These are phyloP conservation scores for Rachicladosporium sp. DNA, from an alignment of 2,329 filamentous ascomycete species.

Conservation along the genomic window DNA sequence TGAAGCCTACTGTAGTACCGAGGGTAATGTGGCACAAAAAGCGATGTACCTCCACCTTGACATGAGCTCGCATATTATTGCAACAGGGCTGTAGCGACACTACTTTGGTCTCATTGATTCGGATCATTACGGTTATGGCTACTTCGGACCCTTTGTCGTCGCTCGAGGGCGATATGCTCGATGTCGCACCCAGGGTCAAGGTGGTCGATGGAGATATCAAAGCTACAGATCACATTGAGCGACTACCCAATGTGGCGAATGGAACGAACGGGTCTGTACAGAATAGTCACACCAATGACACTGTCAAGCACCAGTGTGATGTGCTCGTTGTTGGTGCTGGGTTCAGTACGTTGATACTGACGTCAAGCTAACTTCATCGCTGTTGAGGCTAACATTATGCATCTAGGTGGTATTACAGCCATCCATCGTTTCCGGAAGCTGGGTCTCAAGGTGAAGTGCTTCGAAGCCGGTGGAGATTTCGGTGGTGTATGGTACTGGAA, in stretches of 20 bases:
- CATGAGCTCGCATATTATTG: too few relatives aligned
- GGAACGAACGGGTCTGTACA: neutral
- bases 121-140: neutral
- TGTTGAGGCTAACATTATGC: neutral
- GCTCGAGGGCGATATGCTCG: conserved; percentile 5
- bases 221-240: conserved; percentile 2
- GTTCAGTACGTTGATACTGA: conserved; percentile 12
- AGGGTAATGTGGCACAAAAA: too few relatives aligned
- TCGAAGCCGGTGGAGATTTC: conserved; percentile 24
- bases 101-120: too few relatives aligned
- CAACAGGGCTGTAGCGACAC: too few relatives aligned
- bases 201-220: conserved; percentile 1
- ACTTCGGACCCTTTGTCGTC: conserved; percentile 1
- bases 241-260: conserved; percentile 1
- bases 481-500: conserved; percentile 29
- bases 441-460: conserved; percentile 22
- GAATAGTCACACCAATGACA: too few relatives aligned
- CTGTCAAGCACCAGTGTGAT: conserved; percentile 8
- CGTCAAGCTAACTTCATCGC: too few relatives aligned
- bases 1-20: too few relatives aligned
- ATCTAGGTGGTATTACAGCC: conserved; percentile 23
- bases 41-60: too few relatives aligned
- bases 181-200: conserved; percentile 4
- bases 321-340: conserved; percentile 26
- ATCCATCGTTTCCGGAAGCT: conserved; percentile 21